These are phyloP conservation scores for Corinectria fuckeliana DNA, from an alignment of 2,329 filamentous ascomycete genomes.

Conservation along the genomic window DNA sequence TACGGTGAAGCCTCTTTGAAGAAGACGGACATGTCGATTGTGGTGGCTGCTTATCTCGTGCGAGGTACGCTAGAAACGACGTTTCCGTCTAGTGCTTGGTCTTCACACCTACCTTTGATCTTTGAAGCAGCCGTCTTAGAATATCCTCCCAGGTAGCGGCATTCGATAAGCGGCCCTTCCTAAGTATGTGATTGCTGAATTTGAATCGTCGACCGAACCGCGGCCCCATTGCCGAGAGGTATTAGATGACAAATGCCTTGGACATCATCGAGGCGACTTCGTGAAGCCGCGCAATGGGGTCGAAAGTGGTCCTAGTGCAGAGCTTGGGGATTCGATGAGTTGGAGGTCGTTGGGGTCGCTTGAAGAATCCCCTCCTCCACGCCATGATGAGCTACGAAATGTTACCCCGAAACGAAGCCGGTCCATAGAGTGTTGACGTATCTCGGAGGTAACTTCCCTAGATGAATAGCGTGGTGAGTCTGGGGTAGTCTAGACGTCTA, in stretches of 20 bases:
- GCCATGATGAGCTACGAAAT: not conserved
- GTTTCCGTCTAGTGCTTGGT: not conserved
- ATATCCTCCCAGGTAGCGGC: not conserved
- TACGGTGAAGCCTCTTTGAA: slow-evolving; percentile 48
- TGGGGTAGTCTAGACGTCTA: not conserved
- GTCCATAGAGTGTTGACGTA: not conserved
- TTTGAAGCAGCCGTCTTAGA: not conserved
- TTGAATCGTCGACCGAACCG: not conserved
- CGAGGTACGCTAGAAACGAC: not conserved
- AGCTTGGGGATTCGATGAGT: not conserved
- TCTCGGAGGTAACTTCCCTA: not conserved
- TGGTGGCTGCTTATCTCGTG: not conserved
- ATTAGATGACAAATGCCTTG: not conserved
- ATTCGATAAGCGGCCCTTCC: not conserved
- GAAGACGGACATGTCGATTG: slow-evolving; percentile 45
- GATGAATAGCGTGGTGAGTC: not conserved
- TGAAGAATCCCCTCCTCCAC: not conserved
- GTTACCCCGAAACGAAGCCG: not conserved
- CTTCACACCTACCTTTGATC: not conserved
- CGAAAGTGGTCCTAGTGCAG: too few relatives aligned
- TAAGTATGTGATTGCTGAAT: not conserved
- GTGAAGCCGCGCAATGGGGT: not conserved
- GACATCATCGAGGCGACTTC: not conserved
- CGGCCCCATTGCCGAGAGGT: not conserved
- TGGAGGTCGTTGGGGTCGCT: not conserved